Evolutionary conservation across 2,329 filamentous ascomycete species (phyloP).

Genomic region (Colletotrichum lupini): DNA sequence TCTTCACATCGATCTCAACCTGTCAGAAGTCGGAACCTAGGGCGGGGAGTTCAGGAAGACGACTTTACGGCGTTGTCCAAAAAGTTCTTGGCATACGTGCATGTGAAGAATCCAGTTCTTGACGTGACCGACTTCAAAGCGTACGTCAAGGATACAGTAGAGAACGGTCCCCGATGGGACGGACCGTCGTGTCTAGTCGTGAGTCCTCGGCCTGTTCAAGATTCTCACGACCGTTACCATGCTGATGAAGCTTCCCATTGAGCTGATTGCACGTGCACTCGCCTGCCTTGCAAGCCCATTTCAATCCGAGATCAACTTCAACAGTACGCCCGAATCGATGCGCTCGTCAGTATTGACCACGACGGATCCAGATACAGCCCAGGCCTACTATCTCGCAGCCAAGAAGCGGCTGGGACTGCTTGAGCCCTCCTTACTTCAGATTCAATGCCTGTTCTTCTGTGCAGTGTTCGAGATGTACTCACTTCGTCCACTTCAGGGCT

Average conservation of each 20-base stretch:
- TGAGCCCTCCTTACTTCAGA: conserved; percentile 41
- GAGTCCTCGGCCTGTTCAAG: not conserved
- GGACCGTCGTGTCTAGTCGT: conserved; percentile 45
- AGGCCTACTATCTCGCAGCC: conserved; percentile 43
- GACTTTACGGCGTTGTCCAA: conserved; percentile 42
- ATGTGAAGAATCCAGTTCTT: conserved; percentile 48
- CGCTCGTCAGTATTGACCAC: not conserved
- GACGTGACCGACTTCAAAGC: conserved; percentile 37
- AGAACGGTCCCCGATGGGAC: conserved; percentile 43
- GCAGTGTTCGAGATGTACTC: conserved; percentile 49
- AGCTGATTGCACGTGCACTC: conserved; percentile 46
- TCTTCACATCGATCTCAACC: conserved; percentile 10
- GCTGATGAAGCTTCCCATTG: not conserved
- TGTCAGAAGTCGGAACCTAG: conserved; percentile 9
- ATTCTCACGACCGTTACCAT: not conserved
- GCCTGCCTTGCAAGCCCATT: conserved; percentile 42
- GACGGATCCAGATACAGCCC: conserved; percentile 18
- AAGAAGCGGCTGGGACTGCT: conserved; percentile 45
- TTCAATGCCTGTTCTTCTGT: conserved; percentile 45
- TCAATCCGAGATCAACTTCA: conserved; percentile 18
- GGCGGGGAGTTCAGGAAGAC: conserved; percentile 41
- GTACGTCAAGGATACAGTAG: conserved; percentile 39
- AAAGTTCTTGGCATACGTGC: conserved; percentile 44
- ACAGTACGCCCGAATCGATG: conserved; percentile 14
- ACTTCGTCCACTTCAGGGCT: conserved; percentile 44